Percentiles rank a stretch among this genome's conserved stretches.
These are phyloP conservation scores for Cubamyces lactineus DNA, from an alignment of 768 basidiomycete genomes.

Conservation along the genomic window DNA sequence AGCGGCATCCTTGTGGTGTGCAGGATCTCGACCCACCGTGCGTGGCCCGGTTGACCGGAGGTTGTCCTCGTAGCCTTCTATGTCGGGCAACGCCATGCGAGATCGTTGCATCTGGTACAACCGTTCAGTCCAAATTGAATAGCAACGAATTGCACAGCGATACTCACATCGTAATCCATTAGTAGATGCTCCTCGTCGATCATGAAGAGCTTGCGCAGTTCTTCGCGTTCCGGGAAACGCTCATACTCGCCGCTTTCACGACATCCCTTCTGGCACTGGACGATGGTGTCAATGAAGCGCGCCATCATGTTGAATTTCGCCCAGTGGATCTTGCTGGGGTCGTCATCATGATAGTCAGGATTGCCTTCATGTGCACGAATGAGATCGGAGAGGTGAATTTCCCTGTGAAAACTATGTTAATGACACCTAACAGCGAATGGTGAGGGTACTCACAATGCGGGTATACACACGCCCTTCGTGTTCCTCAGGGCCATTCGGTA, in stretches of 20 bases:
- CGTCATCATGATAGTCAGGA: slow-evolving; percentile 64
- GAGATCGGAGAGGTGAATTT: slow-evolving; percentile 89
- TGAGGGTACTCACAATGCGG: slow-evolving; percentile 60
- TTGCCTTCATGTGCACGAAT: slow-evolving; percentile 88
- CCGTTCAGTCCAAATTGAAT: neutral
- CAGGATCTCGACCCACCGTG: slow-evolving; percentile 28
- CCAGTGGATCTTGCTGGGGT: slow-evolving; percentile 86
- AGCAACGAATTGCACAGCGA: neutral
- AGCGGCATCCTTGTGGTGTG: slow-evolving; percentile 32
- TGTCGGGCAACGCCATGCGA: slow-evolving; percentile 56
- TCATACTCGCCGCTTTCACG: slow-evolving; percentile 55
- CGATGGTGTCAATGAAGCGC: slow-evolving; percentile 76
- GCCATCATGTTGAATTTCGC: slow-evolving; percentile 95
- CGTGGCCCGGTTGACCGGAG: slow-evolving; percentile 22
- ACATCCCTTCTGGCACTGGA: slow-evolving; percentile 78
- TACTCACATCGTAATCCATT: slow-evolving; percentile 71
- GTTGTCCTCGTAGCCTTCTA: slow-evolving; percentile 37
- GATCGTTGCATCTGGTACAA: slow-evolving; percentile 63
- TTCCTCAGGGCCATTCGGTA: slow-evolving; percentile 89
- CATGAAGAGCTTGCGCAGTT: slow-evolving; percentile 58
- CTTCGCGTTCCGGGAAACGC: slow-evolving; percentile 54
- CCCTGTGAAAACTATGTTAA: slow-evolving; percentile 48
- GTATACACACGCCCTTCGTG: slow-evolving; percentile 85
- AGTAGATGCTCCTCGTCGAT: slow-evolving; percentile 46
- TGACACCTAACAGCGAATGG: slow-evolving; percentile 21